phyloP scores from a whole-genome alignment of 768 basidiomycete species.

The Lactifluus echinatus region DNA sequence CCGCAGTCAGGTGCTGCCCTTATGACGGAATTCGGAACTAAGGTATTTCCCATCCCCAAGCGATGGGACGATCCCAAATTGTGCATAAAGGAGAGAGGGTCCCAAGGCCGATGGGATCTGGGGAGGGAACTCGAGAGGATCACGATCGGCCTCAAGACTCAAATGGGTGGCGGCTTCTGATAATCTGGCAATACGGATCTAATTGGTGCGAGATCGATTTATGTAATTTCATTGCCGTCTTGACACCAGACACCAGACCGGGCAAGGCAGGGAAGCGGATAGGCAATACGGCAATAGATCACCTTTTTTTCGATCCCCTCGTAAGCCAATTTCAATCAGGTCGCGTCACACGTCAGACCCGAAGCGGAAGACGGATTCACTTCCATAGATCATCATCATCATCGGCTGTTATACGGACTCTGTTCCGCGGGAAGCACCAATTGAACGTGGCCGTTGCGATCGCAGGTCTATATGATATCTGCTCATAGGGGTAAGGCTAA shows the following conservation, averaged over 20 bases:
- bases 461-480: not conserved
- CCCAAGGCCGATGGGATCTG: constrained; percentile 2
- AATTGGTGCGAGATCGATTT: not conserved
- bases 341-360: not conserved
- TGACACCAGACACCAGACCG: not conserved
- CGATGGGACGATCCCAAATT: not conserved
- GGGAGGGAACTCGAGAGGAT: constrained; percentile 5
- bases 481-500: constrained; percentile 7
- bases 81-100: not conserved
- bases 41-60: not conserved
- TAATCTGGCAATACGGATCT: constrained; percentile 7
- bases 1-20: not conserved
- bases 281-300: not conserved
- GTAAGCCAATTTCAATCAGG: not conserved
- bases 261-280: not conserved
- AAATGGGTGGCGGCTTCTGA: constrained; percentile 4
- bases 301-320: not conserved
- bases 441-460: constrained; percentile 5
- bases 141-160: constrained; percentile 8
- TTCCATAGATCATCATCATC: constrained; percentile 8
- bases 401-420: not conserved
- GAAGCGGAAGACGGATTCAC: not conserved
- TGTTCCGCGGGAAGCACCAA: not conserved
- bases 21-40: not conserved
- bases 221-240: constrained; percentile 4